A percentile compares a stretch with the other conserved stretches of the same genome.
phyloP scores from a whole-genome alignment of 2,329 filamentous ascomycete species.

The Monosporascus sp. region DNA sequence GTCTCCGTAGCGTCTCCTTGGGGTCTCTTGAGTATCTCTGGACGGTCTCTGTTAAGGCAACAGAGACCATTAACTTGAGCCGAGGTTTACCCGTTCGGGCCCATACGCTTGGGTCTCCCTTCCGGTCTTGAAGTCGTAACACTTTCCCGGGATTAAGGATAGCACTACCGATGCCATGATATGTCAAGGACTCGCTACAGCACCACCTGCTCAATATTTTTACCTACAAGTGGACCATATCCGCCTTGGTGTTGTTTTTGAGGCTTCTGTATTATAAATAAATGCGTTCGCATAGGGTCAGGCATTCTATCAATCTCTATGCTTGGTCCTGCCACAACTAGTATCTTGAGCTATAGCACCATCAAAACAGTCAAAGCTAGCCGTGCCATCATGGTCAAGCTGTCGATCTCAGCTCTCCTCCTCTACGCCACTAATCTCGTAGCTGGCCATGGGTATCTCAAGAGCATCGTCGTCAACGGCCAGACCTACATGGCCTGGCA shows the following conservation, averaged over 20 bases:
- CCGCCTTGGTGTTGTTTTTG: neutral
- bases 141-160: neutral
- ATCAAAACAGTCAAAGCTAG: neutral
- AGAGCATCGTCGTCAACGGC: conserved; percentile 21
- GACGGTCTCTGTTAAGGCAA: no score
- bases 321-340: neutral
- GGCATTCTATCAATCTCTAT: neutral
- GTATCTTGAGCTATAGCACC: neutral
- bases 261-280: neutral
- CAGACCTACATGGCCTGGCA: neutral
- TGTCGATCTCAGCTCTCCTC: neutral
- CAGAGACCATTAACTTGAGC: no score
- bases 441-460: conserved; percentile 21
- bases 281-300: no score
- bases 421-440: conserved; percentile 16
- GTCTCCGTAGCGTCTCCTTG: no score
- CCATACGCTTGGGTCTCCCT: no score
- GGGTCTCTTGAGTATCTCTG: no score
- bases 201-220: neutral
- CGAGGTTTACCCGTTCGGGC: no score
- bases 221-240: neutral
- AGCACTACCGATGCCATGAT: neutral
- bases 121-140: no score
- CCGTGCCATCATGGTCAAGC: neutral
- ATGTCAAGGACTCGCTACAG: neutral